Evolutionary conservation across 2,329 filamentous ascomycete genomes (phyloP).

Genomic region (Colletotrichum higginsianum): DNA sequence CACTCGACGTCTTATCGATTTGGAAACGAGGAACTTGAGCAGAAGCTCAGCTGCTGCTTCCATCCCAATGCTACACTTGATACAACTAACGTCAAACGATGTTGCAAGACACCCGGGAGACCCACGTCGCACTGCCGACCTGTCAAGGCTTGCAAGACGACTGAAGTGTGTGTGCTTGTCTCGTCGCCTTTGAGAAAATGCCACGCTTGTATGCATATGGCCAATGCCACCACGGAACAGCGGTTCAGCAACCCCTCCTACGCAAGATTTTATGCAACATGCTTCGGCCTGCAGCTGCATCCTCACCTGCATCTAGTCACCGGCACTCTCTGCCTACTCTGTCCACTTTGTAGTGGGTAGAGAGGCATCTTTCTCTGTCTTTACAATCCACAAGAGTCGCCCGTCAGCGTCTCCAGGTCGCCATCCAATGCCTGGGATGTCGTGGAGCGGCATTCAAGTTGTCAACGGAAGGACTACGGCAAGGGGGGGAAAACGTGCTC

Average conservation of each 20-base stretch:
- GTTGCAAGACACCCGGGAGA: slow-evolving; percentile 3
- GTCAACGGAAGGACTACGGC: slow-evolving; percentile 13
- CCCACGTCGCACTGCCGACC: too few relatives aligned
- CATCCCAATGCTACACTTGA: background rate
- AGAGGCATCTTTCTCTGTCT: slow-evolving; percentile 3
- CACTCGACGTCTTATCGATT: background rate
- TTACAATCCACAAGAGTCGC: slow-evolving; percentile 3
- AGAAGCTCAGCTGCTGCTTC: background rate
- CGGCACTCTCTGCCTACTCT: background rate
- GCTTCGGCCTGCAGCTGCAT: slow-evolving; percentile 25
- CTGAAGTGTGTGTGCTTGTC: background rate
- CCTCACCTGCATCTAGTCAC: slow-evolving; percentile 25
- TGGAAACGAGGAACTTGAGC: background rate
- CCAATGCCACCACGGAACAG: slow-evolving; percentile 12
- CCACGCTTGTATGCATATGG: slow-evolving; percentile 2
- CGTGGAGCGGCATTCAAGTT: slow-evolving; percentile 14
- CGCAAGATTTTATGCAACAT: slow-evolving; percentile 14
- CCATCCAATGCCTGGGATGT: background rate
- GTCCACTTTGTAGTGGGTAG: background rate
- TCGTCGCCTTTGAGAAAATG: background rate
- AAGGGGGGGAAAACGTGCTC: slow-evolving; percentile 6
- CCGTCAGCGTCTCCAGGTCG: background rate
- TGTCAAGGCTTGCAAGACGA: background rate
- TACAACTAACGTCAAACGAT: background rate
- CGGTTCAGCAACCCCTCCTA: slow-evolving; percentile 20